These are phyloP conservation scores for Amaranthus tricolor DNA, from an alignment of 179 eudicot species.

Conservation along the genomic window DNA sequence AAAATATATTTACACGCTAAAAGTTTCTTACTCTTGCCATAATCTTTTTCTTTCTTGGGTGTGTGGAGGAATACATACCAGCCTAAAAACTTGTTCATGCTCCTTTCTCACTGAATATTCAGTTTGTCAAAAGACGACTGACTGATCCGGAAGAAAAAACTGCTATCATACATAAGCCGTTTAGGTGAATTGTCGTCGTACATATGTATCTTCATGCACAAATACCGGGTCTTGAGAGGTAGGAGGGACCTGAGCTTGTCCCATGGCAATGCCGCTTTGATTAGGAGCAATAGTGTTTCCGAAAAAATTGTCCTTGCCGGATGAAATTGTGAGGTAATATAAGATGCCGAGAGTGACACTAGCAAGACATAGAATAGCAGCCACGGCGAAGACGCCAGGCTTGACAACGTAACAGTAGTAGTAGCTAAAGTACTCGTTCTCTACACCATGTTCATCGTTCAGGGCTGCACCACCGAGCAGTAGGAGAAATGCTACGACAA, in stretches of 20 bases:
- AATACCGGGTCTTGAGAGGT: conserved; percentile 67
- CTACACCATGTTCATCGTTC: conserved; percentile 63
- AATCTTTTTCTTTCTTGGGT: too few relatives aligned
- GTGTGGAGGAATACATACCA: too few relatives aligned
- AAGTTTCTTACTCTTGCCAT: not conserved
- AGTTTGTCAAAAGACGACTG: not conserved
- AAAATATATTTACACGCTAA: conserved; percentile 14
- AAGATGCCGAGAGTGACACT: conserved; percentile 62
- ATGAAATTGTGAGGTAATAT: conserved; percentile 49
- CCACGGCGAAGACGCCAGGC: conserved; percentile 84
- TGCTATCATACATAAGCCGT: not conserved
- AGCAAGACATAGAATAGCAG: conserved; percentile 57
- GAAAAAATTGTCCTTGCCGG: conserved; percentile 37
- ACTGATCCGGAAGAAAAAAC: not conserved
- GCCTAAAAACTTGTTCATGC: not conserved
- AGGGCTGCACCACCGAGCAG: conserved; percentile 73
- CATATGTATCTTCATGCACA: conserved; percentile 91
- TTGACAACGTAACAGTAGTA: conserved; percentile 84
- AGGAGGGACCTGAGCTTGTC: conserved; percentile 74
- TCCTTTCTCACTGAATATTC: not conserved
- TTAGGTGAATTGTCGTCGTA: conserved; percentile 68
- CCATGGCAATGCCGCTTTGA: conserved; percentile 76
- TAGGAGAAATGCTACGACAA: conserved; percentile 67
- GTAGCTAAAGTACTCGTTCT: conserved; percentile 44
- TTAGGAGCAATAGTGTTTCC: conserved; percentile 30